These are phyloP conservation scores for Ophiostoma perfectum DNA, from an alignment of 2,329 filamentous ascomycete genomes.

Conservation along the genomic window DNA sequence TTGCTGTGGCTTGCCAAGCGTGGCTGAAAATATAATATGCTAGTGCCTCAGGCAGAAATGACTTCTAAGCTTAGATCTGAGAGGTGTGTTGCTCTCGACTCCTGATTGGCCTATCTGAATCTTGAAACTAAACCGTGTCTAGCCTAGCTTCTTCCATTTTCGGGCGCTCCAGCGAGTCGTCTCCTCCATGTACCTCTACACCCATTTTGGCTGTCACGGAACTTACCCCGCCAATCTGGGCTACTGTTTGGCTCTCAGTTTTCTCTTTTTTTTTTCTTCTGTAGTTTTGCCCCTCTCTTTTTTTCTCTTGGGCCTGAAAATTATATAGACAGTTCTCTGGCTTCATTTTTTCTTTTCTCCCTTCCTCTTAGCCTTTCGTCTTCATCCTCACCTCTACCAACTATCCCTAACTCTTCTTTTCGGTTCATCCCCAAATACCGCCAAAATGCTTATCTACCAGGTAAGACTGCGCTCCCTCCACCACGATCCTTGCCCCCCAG, in stretches of 20 bases:
- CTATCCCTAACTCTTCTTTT: background rate
- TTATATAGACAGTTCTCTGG: constrained; percentile 15
- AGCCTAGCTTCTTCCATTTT: background rate
- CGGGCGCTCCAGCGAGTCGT: constrained; percentile 2
- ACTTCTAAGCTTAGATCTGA: background rate
- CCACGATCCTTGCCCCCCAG: background rate
- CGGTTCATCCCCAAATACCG: constrained; percentile 33
- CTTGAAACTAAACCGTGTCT: background rate
- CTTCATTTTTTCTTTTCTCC: constrained; percentile 24
- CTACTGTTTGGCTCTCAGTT: constrained; percentile 17
- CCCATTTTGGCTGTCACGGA: background rate
- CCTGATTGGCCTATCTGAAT: background rate
- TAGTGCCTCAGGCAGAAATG: background rate
- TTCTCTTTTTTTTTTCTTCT: constrained; percentile 22
- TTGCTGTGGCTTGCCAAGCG: background rate
- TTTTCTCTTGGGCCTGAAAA: constrained; percentile 17
- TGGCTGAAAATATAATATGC: background rate
- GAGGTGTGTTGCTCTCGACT: background rate
- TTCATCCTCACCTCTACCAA: constrained; percentile 6
- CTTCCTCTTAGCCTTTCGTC: too few relatives aligned
- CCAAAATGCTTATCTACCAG: constrained; percentile 70
- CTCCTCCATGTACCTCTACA: background rate
- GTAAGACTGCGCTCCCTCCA: constrained; percentile 39
- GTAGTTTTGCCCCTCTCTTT: constrained; percentile 24
- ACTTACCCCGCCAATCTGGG: constrained; percentile 23